Percentiles rank a stretch among this genome's conserved stretches.
Conservation (phyloP, 768 basidiomycete genomes). For the Leccinum ochraceum region DNA sequence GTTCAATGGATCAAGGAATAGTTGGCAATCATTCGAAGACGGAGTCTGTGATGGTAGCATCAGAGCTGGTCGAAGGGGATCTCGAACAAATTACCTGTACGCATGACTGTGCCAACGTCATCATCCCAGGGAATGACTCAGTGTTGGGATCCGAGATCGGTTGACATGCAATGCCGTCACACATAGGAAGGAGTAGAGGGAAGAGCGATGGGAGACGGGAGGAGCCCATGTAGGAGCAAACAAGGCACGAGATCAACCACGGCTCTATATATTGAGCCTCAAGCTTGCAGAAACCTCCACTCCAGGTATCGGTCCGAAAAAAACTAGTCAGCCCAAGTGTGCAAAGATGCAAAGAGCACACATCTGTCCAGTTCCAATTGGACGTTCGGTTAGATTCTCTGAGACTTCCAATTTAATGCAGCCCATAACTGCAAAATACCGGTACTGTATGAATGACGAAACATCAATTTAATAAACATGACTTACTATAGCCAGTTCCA, state of each 20-base stretch:
- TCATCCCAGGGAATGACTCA: neutral
- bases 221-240: neutral
- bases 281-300: neutral
- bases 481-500: neutral
- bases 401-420: neutral
- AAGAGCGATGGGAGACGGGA: neutral
- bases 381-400: neutral
- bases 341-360: neutral
- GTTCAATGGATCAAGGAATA: neutral
- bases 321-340: neutral
- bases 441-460: neutral
- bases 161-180: neutral
- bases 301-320: neutral
- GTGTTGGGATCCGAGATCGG: neutral
- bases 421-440: neutral
- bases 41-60: constrained; percentile 2
- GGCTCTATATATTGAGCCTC: constrained; percentile 6
- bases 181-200: neutral
- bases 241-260: neutral
- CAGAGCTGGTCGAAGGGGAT: neutral
- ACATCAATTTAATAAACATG: neutral
- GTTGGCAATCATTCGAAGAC: neutral
- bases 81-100: constrained; percentile 2
- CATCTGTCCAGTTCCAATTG: neutral
- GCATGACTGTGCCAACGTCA: neutral